phyloP scores from a whole-genome alignment of 176 grass and related monocot species.

The Triticum dicoccoides region DNA sequence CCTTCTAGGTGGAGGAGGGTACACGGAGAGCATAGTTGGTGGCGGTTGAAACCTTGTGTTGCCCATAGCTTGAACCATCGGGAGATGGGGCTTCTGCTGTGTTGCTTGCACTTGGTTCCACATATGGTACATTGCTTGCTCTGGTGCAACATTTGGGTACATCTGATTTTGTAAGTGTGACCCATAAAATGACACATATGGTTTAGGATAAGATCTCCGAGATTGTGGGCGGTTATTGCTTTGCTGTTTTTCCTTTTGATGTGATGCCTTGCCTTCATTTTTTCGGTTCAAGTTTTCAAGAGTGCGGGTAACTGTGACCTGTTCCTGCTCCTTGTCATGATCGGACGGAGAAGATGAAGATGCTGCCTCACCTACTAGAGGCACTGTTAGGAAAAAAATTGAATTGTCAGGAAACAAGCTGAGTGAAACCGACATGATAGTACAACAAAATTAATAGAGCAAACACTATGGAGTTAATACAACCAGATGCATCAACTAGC shows the following conservation, averaged over 20 bases:
- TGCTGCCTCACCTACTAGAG: constrained; percentile 38
- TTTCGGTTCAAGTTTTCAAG: constrained; percentile 62
- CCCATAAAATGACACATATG: constrained; percentile 34
- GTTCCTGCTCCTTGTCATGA: constrained; percentile 62
- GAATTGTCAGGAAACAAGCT: constrained; percentile 22
- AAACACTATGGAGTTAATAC: constrained; percentile 4
- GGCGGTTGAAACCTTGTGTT: constrained; percentile 45
- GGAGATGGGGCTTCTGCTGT: constrained; percentile 32
- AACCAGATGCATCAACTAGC: background rate
- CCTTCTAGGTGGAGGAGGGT: constrained; percentile 40
- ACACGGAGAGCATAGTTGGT: constrained; percentile 41
- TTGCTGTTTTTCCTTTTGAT: constrained; percentile 42
- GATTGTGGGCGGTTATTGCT: constrained; percentile 19
- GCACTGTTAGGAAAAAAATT: constrained; percentile 40
- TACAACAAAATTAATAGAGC: background rate
- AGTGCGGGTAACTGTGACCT: constrained; percentile 46
- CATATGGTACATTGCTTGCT: constrained; percentile 59
- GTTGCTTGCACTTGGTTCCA: constrained; percentile 54
- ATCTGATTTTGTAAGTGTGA: constrained; percentile 45
- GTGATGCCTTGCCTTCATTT: constrained; percentile 23
- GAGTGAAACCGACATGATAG: background rate
- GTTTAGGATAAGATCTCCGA: constrained; percentile 36
- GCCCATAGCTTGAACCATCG: constrained; percentile 16
- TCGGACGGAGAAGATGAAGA: constrained; percentile 36
- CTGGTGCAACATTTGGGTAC: constrained; percentile 38